Percentiles rank a stretch among this genome's conserved stretches.
Conservation (phyloP, 805 yeast genomes). For the Lachancea sp. region DNA sequence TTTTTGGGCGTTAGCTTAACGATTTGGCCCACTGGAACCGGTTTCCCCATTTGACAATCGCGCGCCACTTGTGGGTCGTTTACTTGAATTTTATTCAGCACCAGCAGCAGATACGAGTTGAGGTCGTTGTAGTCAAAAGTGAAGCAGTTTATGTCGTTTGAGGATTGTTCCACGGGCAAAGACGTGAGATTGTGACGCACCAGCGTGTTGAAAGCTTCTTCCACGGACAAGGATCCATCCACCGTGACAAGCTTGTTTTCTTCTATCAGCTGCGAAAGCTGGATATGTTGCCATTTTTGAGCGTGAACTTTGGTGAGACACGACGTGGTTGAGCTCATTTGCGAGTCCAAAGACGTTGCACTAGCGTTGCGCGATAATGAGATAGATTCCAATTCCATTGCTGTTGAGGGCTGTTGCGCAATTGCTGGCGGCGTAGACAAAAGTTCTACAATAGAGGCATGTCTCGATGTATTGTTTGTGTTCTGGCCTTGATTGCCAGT, state of each 20-base stretch:
- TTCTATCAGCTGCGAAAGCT: conserved; percentile 68
- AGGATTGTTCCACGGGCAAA: conserved; percentile 63
- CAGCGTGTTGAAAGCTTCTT: conserved; percentile 79
- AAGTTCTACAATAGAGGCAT: conserved; percentile 69
- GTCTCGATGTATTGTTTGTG: conserved; percentile 31
- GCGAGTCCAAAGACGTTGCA: conserved; percentile 8
- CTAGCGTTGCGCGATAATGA: conserved; percentile 10
- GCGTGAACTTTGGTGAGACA: conserved; percentile 19
- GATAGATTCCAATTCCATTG: conserved; percentile 5
- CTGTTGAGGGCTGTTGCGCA: conserved; percentile 26
- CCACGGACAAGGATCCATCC: conserved; percentile 64
- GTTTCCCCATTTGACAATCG: conserved; percentile 78
- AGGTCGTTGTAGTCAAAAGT: conserved; percentile 91
- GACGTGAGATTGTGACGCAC: conserved; percentile 71
- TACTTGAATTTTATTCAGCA: conserved; percentile 61
- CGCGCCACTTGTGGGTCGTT: conserved; percentile 31
- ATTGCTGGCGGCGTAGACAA: conserved; percentile 71
- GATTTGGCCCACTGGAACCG: conserved; percentile 87
- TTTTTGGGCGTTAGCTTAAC: conserved; percentile 80
- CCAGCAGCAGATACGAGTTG: conserved; percentile 77
- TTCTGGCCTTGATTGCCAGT: not conserved
- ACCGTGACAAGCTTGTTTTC: conserved; percentile 68
- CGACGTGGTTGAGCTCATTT: conserved; percentile 8
- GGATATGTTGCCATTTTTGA: conserved; percentile 64
- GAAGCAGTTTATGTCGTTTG: conserved; percentile 58